Base-by-base conservation (phyloP, 208 protist species). In the Cochliopodium minus region DNA sequence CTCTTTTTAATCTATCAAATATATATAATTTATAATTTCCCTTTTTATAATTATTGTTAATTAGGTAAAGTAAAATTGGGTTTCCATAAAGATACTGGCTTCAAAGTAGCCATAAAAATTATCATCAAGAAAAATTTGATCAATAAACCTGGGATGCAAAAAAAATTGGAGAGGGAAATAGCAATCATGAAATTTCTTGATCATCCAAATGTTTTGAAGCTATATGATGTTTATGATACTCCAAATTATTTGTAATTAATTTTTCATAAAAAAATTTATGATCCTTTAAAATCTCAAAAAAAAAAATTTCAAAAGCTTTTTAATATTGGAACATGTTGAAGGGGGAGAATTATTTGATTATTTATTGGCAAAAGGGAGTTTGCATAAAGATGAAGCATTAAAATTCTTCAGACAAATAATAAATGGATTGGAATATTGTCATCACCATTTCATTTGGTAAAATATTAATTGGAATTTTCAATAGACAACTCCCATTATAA, bases 311-410 rank as follows among this genome's bases (percentile, higher is more conserved):
- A 39, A 17, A 39, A 7, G 7, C 11, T 91, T 85, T 49, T 77
- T 90, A 67, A 70, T 92, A 25, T 90, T 90, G 76, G 84, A 92
- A 62, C 87, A 87, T 46, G 43, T 57, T 5, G 38, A 52, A 22
- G 40, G 40, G 0, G 59, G 59, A 32, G 59, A 64, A 35, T 20
- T 64, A 1, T 64, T 64, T 40, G 38, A 51, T 58, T 64, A 59
- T 35, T 34, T 64, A 46, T 34, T 54, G n/a, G 20, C 32, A 13
- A 45, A 26, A 39, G 59, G 59, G 28, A 34, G 40, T 47, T 32
- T 64, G 26, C 15, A 22, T 11, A 42, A 34, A 34, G 55, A 54
- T 11, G 55, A 48, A 28, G 50, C 54, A n/a, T 59, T 59, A 17
- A 30, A 59, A 5, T 46, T 66, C 42, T 56, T 66, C 22, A 39